phyloP scores from a whole-genome alignment of 2,329 filamentous ascomycete genomes.

The Calonectria honghensis region DNA sequence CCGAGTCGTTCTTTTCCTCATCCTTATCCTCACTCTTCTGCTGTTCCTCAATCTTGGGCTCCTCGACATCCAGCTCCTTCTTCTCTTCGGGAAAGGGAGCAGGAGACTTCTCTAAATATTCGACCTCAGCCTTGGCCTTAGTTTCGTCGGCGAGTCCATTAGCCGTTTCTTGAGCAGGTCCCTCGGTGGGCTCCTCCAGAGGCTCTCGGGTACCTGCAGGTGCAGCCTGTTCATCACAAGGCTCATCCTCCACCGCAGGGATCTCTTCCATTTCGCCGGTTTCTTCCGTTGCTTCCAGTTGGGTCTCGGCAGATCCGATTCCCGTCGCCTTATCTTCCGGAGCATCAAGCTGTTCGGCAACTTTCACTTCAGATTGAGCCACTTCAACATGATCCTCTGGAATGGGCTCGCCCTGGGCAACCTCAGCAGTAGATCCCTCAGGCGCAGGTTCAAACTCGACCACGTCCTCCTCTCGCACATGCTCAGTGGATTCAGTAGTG shows the following conservation, averaged over 20 bases:
- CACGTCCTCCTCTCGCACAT: slow-evolving; percentile 38
- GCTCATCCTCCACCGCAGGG: neutral
- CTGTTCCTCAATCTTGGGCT: slow-evolving; percentile 37
- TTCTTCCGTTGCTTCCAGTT: neutral
- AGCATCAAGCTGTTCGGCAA: slow-evolving; percentile 8
- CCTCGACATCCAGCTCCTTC: slow-evolving; percentile 32
- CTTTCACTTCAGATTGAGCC: slow-evolving; percentile 21
- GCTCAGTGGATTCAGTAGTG: slow-evolving; percentile 44
- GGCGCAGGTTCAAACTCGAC: slow-evolving; percentile 31
- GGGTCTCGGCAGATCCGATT: slow-evolving; percentile 24
- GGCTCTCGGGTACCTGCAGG: neutral
- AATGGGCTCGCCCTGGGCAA: slow-evolving; percentile 37
- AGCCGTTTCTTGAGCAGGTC: slow-evolving; percentile 2
- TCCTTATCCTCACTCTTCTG: slow-evolving; percentile 32
- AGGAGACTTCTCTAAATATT: slow-evolving; percentile 37
- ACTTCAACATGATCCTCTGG: slow-evolving; percentile 15
- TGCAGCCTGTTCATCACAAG: neutral
- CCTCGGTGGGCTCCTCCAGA: neutral
- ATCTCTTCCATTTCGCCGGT: neutral
- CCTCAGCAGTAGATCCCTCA: slow-evolving; percentile 40
- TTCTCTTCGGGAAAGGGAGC: slow-evolving; percentile 35
- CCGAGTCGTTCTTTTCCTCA: slow-evolving; percentile 39
- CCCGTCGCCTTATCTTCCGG: slow-evolving; percentile 11
- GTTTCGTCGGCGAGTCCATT: slow-evolving; percentile 17
- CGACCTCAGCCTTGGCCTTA: slow-evolving; percentile 34